Conservation (phyloP, 495 filamentous ascomycete species). For the Neurospora sp. region DNA sequence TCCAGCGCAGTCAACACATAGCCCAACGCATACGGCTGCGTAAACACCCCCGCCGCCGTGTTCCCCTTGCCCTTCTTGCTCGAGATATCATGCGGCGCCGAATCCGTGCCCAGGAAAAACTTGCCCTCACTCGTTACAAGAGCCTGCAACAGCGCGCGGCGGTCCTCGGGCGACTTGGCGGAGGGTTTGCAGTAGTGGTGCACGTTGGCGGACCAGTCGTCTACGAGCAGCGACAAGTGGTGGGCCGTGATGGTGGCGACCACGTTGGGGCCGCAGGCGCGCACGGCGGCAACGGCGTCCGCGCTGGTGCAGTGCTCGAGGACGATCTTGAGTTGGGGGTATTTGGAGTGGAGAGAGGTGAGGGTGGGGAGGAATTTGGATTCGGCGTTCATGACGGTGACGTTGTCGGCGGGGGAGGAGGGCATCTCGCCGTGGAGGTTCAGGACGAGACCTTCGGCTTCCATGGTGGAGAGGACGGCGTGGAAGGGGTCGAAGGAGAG, state of each 20-base stretch:
- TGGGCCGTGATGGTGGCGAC: slow-evolving; percentile 65
- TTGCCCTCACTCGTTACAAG: slow-evolving; percentile 57
- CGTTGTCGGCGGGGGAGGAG: slow-evolving; percentile 48
- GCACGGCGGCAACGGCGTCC: slow-evolving; percentile 70
- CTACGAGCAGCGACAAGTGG: slow-evolving; percentile 62
- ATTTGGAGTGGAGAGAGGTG: slow-evolving; percentile 55
- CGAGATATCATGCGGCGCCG: slow-evolving; percentile 52
- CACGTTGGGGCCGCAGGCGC: slow-evolving; percentile 63
- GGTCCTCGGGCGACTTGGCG: slow-evolving; percentile 62
- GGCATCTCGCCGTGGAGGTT: slow-evolving; percentile 53
- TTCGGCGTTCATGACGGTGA: slow-evolving; percentile 75
- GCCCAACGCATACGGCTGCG: slow-evolving; percentile 75
- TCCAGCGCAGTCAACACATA: slow-evolving; percentile 61
- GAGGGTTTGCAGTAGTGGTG: slow-evolving; percentile 85
- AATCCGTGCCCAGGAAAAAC: slow-evolving; percentile 58
- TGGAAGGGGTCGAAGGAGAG: slow-evolving; percentile 55
- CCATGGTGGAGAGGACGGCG: slow-evolving; percentile 72
- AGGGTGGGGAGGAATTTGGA: slow-evolving; percentile 71
- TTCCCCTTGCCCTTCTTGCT: slow-evolving; percentile 60
- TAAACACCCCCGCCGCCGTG: slow-evolving; percentile 81
- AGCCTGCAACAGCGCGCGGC: slow-evolving; percentile 63
- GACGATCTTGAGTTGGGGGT: slow-evolving; percentile 74
- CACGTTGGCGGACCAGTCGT: slow-evolving; percentile 60
- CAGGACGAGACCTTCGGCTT: slow-evolving; percentile 41
- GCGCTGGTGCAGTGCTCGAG: slow-evolving; percentile 75